phyloP scores from a whole-genome alignment of 805 yeast species.

The Metschnikowia shivogae region DNA sequence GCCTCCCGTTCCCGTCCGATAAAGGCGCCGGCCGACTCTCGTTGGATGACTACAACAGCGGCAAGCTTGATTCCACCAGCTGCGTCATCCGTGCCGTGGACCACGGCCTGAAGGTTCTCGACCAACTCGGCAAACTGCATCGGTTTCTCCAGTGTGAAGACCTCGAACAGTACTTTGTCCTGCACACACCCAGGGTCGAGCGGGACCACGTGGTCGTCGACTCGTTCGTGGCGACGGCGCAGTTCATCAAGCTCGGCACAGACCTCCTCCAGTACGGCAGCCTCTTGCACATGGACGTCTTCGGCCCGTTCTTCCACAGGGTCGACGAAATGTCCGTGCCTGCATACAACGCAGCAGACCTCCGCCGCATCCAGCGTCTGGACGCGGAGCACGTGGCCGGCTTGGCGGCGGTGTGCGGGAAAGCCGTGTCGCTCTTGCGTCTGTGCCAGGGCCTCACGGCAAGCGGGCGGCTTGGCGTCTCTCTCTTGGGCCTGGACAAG shows the following conservation, averaged over 20 bases:
- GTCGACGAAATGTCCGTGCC: neutral
- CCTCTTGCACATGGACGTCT: neutral
- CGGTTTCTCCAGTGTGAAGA: conserved; percentile 1
- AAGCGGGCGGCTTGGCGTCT: neutral
- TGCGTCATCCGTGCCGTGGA: conserved; percentile 13
- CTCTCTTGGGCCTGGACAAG: neutral
- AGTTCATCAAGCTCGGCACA: conserved; percentile 18
- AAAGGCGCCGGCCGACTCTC: neutral
- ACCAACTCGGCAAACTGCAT: conserved; percentile 7
- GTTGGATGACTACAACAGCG: neutral
- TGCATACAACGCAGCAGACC: neutral
- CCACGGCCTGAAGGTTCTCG: conserved; percentile 12
- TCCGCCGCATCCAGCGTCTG: neutral
- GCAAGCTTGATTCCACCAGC: conserved; percentile 8
- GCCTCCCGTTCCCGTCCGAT: neutral
- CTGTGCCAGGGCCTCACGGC: neutral
- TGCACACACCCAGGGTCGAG: conserved; percentile 6
- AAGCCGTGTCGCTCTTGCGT: neutral
- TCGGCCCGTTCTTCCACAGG: neutral
- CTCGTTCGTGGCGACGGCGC: conserved; percentile 29
- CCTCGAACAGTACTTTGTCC: conserved; percentile 7
- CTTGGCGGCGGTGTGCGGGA: neutral
- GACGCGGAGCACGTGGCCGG: neutral
- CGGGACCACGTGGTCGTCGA: conserved; percentile 30
- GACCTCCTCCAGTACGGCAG: neutral